phyloP scores from a whole-genome alignment of 169 alveolate genomes.

The Plasmodium cynomolgi region DNA sequence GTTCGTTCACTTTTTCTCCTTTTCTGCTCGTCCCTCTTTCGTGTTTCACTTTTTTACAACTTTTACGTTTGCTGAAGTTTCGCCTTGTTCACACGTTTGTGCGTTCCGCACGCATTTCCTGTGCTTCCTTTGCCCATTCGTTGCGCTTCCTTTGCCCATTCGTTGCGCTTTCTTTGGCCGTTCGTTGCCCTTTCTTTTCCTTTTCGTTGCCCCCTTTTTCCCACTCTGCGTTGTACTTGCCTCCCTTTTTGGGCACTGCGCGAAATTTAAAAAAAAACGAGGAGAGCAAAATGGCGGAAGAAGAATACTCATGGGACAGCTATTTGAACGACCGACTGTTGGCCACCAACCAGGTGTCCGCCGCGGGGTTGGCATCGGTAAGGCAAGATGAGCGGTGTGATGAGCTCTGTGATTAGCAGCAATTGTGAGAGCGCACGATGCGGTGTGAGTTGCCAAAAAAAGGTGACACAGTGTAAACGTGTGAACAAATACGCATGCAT shows the following conservation, averaged over 20 bases:
- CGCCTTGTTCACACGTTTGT: not conserved
- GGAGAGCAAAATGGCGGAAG: slow-evolving; percentile 34
- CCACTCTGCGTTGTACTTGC: not conserved
- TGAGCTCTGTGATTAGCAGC: not conserved
- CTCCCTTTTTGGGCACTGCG: not conserved
- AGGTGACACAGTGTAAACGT: not conserved
- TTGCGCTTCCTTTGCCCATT: not conserved
- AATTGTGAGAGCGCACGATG: not conserved
- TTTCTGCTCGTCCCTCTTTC: not conserved
- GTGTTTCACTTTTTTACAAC: not conserved
- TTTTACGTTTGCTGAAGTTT: not conserved
- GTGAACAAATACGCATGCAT: not conserved
- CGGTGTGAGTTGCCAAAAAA: not conserved
- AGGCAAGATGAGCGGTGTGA: not conserved
- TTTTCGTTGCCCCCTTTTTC: not conserved
- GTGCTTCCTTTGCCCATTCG: not conserved
- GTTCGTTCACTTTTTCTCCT: not conserved
- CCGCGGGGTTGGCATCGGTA: slow-evolving; percentile 73
- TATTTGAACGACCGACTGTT: slow-evolving; percentile 52
- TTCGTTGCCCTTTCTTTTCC: not conserved
- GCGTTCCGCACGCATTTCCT: too few species aligned
- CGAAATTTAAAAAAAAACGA: not conserved
- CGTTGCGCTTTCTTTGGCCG: not conserved
- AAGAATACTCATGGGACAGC: slow-evolving; percentile 66
- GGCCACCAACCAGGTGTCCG: slow-evolving; percentile 67